Evolutionary conservation across 768 basidiomycete species (phyloP).

Genomic region (Termitomyces sp.): DNA sequence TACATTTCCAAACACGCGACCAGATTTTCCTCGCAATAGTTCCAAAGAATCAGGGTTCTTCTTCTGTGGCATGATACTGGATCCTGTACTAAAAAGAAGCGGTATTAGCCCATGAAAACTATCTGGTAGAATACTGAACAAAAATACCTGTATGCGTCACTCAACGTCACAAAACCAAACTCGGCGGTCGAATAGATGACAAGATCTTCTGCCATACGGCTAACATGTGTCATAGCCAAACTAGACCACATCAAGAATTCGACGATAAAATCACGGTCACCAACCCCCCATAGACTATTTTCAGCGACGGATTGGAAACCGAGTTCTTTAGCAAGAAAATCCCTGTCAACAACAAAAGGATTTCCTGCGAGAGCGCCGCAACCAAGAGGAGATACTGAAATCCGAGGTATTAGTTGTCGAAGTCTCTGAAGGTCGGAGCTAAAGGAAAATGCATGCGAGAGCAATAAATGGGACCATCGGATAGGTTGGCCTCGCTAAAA

Average conservation of each 20-base stretch:
- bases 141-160: conserved; percentile 90
- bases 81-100: conserved; percentile 69
- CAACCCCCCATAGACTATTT: conserved; percentile 96
- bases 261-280: conserved; percentile 94
- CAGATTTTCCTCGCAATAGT: conserved; percentile 90
- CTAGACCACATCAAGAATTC: conserved; percentile 98
- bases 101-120: background rate
- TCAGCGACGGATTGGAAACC: conserved; percentile 86
- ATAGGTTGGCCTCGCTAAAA: conserved; percentile 93
- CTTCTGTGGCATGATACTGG: conserved; percentile 99
- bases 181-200: conserved; percentile 96
- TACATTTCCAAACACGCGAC: conserved; percentile 90
- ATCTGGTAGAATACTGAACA: background rate
- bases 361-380: conserved; percentile 96
- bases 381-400: conserved; percentile 91
- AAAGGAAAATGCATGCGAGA: conserved; percentile 94
- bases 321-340: conserved; percentile 86
- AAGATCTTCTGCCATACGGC: conserved; percentile 92
- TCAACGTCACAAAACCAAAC: conserved; percentile 94
- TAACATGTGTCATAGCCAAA: conserved; percentile 89
- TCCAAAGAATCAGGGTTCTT: conserved; percentile 98
- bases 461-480: conserved; percentile 95
- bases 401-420: conserved; percentile 76
- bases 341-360: conserved; percentile 90
- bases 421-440: conserved; percentile 84